Evolutionary conservation across 768 basidiomycete species (phyloP), one percentile per base, ranked within the genome.

Genomic region (Dictyophora rubrovolvata): DNA sequence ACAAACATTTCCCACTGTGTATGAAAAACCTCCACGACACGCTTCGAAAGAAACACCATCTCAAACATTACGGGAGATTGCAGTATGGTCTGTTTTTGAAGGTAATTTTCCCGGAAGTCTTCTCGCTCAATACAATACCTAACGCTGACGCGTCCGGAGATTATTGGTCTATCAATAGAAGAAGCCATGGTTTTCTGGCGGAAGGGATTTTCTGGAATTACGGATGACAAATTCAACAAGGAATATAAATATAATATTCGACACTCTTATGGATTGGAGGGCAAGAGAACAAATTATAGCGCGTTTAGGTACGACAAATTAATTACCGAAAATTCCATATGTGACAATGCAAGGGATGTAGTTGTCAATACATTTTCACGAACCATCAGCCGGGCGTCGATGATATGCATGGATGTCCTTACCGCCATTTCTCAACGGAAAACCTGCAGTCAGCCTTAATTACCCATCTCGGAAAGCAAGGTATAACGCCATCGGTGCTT

Each of bases 231-330:
- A 69, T 99, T 98, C 73, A 95, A 94, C 76, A 99, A 98, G 69
- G 89, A 96, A 68, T 86, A 97, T 78, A 86, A 84, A 65, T 99
- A 99, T 70, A 99, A 98, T 64, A 93, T 99, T 65, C 85, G 95
- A 49, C 96, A 99, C 69, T 85, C 84, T 5, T 99, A 85, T 66
- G 96, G 96, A 37, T 73, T 96, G 54, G 96, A 98, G 69, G 96
- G 96, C 10, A 91, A 87, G 70, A 82, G 95, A 48, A 89, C 87
- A 46, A 97, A 97, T 67, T 99, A 99, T 70, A 80, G 90, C 1
- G 93, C 96, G 0, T 91, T 87, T 73, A 94, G 81, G 95, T 89
- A 60, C 49, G 76, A 65, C 1, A 56, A 14, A 36, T 8, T 8
- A 16, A 22, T 11, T 16, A 53, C 6, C 28, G 8, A 1, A 34